Percentiles rank a stretch among this genome's conserved stretches.
phyloP scores from a whole-genome alignment of 805 yeast species.

The Monosporozyma yasuniensis region DNA sequence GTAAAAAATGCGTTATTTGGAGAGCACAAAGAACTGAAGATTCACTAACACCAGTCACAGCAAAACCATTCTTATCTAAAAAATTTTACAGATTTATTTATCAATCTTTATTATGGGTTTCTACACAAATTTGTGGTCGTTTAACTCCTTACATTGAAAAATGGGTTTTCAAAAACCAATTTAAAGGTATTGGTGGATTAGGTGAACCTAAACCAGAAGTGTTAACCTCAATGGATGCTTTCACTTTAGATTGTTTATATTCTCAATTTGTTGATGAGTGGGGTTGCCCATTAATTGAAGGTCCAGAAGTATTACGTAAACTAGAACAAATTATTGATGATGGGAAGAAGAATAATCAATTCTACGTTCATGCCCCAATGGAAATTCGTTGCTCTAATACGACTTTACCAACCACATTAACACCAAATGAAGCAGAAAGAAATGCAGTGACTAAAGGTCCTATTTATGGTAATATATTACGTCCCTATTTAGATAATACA shows the following conservation, averaged over 20 bases:
- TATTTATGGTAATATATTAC: slow-evolving; percentile 69
- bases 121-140: slow-evolving; percentile 64
- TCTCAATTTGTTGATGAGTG: slow-evolving; percentile 93
- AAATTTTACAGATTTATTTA: slow-evolving; percentile 68
- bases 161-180: slow-evolving; percentile 79
- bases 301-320: slow-evolving; percentile 61
- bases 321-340: slow-evolving; percentile 50
- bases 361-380: slow-evolving; percentile 87
- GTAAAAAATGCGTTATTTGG: slow-evolving; percentile 81
- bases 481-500: slow-evolving; percentile 76
- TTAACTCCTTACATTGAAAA: slow-evolving; percentile 79
- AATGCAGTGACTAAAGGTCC: slow-evolving; percentile 59
- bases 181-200: slow-evolving; percentile 62
- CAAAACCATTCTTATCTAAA: slow-evolving; percentile 79
- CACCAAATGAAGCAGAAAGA: slow-evolving; percentile 41
- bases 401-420: slow-evolving; percentile 40
- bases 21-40: slow-evolving; percentile 72
- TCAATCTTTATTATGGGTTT: slow-evolving; percentile 67
- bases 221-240: slow-evolving; percentile 73
- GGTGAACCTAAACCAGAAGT: slow-evolving; percentile 57
- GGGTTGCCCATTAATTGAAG: slow-evolving; percentile 83
- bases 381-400: slow-evolving; percentile 92
- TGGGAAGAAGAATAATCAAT: slow-evolving; percentile 54
- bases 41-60: slow-evolving; percentile 52
- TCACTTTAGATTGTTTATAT: slow-evolving; percentile 92